A percentile compares a stretch with the other conserved stretches of the same genome.
Conservation (phyloP, 2,329 filamentous ascomycete species). For the Botrytis porri region DNA sequence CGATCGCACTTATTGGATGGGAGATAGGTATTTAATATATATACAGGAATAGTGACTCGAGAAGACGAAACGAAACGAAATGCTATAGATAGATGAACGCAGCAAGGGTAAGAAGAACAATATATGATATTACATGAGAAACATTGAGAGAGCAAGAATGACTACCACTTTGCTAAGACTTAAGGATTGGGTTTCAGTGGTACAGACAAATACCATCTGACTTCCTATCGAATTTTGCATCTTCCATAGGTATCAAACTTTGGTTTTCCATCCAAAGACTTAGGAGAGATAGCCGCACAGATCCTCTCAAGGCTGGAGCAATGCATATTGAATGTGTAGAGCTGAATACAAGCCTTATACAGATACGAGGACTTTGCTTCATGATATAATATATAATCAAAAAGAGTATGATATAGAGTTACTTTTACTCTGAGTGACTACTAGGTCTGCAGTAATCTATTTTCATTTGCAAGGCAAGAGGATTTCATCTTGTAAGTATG, state of each 20-base stretch:
- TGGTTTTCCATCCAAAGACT: neutral
- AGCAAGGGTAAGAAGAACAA: too few species aligned
- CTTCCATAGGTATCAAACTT: neutral
- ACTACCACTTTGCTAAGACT: fast-evolving
- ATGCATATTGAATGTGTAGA: neutral
- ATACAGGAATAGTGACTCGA: fast-evolving
- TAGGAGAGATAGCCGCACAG: too few species aligned
- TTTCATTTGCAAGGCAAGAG: neutral
- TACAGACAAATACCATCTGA: neutral
- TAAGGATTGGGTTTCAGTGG: neutral
- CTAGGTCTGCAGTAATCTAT: neutral
- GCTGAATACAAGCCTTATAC: neutral
- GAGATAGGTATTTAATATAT: neutral
- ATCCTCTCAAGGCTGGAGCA: neutral
- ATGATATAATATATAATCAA: neutral
- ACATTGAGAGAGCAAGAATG: neutral
- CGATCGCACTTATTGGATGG: neutral
- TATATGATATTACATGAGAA: neutral
- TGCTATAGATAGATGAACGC: neutral
- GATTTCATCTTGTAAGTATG: too few species aligned
- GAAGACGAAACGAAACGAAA: neutral
- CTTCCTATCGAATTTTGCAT: neutral
- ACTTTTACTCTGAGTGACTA: neutral
- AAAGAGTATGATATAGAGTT: neutral
- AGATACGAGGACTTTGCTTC: neutral